A percentile compares a stretch with the other conserved stretches of the same genome.
Conservation (phyloP, 257 asterid species). For the Solanum medicagineum region DNA sequence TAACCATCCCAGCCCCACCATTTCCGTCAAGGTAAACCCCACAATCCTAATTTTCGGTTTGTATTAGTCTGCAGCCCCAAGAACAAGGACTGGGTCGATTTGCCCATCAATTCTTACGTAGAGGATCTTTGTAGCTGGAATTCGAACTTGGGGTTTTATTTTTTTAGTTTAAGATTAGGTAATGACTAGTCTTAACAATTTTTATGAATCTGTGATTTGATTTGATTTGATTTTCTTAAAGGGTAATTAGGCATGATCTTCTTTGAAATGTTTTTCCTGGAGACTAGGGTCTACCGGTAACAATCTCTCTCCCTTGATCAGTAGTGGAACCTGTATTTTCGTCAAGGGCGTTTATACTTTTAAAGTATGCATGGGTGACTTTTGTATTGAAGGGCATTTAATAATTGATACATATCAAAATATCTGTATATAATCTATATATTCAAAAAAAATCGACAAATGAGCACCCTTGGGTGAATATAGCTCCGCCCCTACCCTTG, state of each 20-base stretch:
- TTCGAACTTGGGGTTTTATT: background rate
- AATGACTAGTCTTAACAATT: background rate
- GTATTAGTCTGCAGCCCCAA: background rate
- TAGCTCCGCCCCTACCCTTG: too few relatives aligned
- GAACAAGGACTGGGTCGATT: background rate
- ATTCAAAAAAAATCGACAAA: too few relatives aligned
- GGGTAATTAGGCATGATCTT: background rate
- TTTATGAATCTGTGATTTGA: background rate
- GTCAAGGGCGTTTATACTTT: too few relatives aligned
- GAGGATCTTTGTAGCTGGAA: background rate
- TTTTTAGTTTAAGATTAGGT: background rate
- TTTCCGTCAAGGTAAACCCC: conserved; percentile 63
- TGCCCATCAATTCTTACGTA: background rate
- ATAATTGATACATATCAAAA: too few relatives aligned
- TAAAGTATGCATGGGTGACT: too few relatives aligned
- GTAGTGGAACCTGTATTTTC: too few relatives aligned
- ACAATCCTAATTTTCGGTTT: background rate
- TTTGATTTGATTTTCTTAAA: background rate
- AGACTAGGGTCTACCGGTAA: too few relatives aligned
- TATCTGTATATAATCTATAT: too few relatives aligned
- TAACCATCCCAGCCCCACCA: conserved; percentile 42
- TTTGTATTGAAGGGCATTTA: too few relatives aligned
- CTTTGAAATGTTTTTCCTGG: background rate
- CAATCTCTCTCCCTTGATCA: too few relatives aligned
- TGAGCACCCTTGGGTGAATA: too few relatives aligned